phyloP scores from a whole-genome alignment of 2,329 filamentous ascomycete species.

The Colletotrichum brevisporum region DNA sequence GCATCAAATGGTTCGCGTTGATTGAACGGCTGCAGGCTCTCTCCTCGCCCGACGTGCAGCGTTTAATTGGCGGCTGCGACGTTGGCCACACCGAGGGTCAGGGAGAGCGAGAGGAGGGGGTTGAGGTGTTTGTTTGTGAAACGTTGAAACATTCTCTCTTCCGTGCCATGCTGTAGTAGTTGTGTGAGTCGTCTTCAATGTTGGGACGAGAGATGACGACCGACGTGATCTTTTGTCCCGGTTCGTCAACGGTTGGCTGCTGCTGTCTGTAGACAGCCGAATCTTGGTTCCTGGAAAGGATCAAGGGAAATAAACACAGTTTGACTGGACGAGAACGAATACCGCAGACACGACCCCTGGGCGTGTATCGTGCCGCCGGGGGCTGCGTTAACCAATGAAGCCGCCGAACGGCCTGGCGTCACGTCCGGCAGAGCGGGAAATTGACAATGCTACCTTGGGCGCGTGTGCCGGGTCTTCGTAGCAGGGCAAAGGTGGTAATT shows the following conservation, averaged over 20 bases:
- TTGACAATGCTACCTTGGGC: constrained; percentile 4
- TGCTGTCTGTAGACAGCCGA: too few species aligned
- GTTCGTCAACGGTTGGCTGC: too few species aligned
- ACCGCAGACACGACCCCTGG: neutral
- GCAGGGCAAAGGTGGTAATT: too few species aligned
- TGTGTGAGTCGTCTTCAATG: too few species aligned
- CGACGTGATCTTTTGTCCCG: too few species aligned
- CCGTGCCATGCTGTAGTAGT: neutral
- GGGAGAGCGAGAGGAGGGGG: neutral
- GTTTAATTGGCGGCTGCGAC: constrained; percentile 5
- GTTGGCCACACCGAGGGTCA: neutral
- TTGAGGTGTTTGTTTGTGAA: constrained; percentile 10
- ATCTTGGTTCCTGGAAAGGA: too few species aligned
- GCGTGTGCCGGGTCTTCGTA: neutral
- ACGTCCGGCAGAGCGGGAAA: constrained; percentile 21
- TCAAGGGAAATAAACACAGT: too few species aligned
- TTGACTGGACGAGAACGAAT: constrained; percentile 10
- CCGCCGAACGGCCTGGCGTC: constrained; percentile 9
- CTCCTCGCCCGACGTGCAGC: neutral
- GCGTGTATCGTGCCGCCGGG: neutral
- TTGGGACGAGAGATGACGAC: too few species aligned
- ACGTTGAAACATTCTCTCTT: constrained; percentile 17
- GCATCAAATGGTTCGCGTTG: neutral
- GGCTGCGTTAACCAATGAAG: constrained; percentile 13
- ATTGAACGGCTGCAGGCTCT: neutral